phyloP scores from a whole-genome alignment of 1,284 basidiomycete species.

The Ganoderma leucocontextum region DNA sequence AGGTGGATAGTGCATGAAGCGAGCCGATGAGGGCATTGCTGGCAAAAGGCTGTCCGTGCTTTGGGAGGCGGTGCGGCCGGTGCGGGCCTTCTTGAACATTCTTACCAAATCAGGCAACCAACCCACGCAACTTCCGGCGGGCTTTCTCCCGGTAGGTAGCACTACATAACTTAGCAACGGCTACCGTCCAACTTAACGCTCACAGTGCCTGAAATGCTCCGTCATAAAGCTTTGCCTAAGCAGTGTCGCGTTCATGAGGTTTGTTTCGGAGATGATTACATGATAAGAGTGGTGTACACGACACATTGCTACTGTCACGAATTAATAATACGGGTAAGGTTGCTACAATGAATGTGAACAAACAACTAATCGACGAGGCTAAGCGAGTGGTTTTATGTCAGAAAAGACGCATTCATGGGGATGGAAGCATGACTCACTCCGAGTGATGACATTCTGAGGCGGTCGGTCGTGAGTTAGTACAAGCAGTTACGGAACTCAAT shows the following conservation, averaged over 20 bases:
- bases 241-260: neutral
- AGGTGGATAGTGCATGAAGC: constrained; percentile 18
- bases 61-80: constrained; percentile 22
- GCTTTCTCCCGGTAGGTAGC: constrained; percentile 15
- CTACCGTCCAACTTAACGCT: neutral
- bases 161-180: neutral
- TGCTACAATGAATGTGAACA: neutral
- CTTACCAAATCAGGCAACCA: constrained; percentile 25
- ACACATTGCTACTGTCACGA: constrained; percentile 8
- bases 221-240: constrained; percentile 11
- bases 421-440: neutral
- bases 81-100: constrained; percentile 23
- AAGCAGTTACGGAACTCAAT: constrained; percentile 26
- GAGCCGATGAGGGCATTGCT: constrained; percentile 16
- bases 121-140: constrained; percentile 23
- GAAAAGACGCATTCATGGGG: neutral
- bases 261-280: neutral
- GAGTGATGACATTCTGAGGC: neutral
- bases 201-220: neutral
- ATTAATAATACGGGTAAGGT: constrained; percentile 1
- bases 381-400: neutral
- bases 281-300: constrained; percentile 1
- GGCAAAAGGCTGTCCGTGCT: constrained; percentile 21
- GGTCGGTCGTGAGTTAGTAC: neutral
- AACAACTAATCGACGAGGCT: neutral